Evolutionary conservation across 2,329 filamentous ascomycete species (phyloP), one percentile per base, ranked within the genome.

Genomic region (Phaeoacremonium minimum): DNA sequence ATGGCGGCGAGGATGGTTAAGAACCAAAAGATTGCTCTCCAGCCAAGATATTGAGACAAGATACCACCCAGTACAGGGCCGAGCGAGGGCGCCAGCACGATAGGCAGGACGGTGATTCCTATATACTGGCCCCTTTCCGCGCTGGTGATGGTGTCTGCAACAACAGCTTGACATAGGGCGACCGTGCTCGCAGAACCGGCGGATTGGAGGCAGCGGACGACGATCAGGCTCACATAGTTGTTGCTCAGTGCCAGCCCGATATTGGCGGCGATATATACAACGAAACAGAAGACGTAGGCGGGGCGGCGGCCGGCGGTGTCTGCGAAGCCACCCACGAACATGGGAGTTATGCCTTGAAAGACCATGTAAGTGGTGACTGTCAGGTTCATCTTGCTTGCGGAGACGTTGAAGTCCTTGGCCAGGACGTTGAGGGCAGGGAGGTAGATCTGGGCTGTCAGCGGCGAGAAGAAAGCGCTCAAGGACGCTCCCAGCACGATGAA

Each of bases 91-190:
- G 36, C 61, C 1, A 83, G 49, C 0, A 79, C 64, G 1, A 58
- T 52, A 2, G 67, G 72, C 15, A 67, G 56, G 15, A 64, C 66
- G 16, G 66, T 74, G 46, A 69, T 68, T 28, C 69, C 77, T 35
- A 83, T 68, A 46, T 78, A 79, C 26, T 68, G 61, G 3, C 79
- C 79, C 40, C 83, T 63, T 49, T 87, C 80, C 1, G 71, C 71
- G 3, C 73, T 72, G 0, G 78, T 82, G 9, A 75, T 65, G 6
- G 83, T 63, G 49, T 87, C 83, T 1, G 76, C 76, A 2, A 86
- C 69, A 1, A 85, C 72, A 0, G 73, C 81, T 18, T 57, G 58
- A 18, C 61, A 63, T 4, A 87, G 60, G 0, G 80, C 72, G 5
- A 84, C 64, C 0, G 78, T 83, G 3, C 73, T 73, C 37, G 71